A percentile compares a stretch with the other conserved stretches of the same genome.
phyloP scores from a whole-genome alignment of 371 early-diverging fungal species.

The Haplosporangium sp. region DNA sequence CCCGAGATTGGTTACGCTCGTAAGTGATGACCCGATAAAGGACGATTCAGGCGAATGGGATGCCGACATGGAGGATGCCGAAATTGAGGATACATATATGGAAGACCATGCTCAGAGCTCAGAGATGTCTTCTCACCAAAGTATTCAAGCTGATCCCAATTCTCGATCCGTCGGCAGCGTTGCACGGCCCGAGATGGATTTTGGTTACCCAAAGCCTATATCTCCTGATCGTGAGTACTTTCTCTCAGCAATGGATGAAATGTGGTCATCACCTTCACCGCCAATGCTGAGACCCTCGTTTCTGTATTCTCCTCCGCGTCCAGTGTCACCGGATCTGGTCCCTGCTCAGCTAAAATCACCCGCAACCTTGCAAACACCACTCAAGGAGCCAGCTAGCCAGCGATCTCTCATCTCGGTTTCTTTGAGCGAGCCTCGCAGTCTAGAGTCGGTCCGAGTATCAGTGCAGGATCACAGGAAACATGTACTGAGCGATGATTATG shows the following conservation, averaged over 20 bases:
- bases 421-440: not conserved
- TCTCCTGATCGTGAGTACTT: slow-evolving; percentile 44
- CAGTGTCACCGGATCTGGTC: slow-evolving; percentile 26
- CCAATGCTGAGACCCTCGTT: slow-evolving; percentile 20
- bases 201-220: slow-evolving; percentile 30
- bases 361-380: not conserved
- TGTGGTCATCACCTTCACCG: slow-evolving; percentile 55
- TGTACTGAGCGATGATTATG: slow-evolving; percentile 8
- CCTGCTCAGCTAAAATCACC: not conserved
- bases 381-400: not conserved
- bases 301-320: slow-evolving; percentile 32
- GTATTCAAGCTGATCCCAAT: not conserved
- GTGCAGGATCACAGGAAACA: slow-evolving; percentile 3
- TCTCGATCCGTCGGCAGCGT: not conserved
- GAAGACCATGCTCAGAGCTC: too few species aligned
- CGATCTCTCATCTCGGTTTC: not conserved
- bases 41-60: not conserved
- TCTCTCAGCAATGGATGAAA: slow-evolving; percentile 37
- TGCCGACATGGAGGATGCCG: too few species aligned
- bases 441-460: slow-evolving; percentile 1
- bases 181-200: not conserved
- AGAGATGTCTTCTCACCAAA: not conserved
- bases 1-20: too few species aligned
- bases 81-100: too few species aligned
- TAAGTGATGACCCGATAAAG: not conserved